Percentiles rank a stretch among this genome's conserved stretches.
These are phyloP conservation scores for Primulina huaijiensis DNA, from an alignment of 257 asterid species.

Conservation along the genomic window DNA sequence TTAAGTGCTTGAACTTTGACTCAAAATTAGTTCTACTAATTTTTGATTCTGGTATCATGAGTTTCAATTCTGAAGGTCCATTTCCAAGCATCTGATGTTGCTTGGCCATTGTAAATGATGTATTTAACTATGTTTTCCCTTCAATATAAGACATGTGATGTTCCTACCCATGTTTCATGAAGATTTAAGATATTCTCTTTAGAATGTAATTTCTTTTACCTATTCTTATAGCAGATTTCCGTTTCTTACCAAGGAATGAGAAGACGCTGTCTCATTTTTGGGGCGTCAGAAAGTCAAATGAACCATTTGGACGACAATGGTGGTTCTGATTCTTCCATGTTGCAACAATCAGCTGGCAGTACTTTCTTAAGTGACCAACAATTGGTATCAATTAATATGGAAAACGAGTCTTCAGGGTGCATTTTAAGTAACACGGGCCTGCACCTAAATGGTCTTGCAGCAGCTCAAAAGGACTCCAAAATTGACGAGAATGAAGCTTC, in stretches of 20 bases:
- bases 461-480: slow-evolving; percentile 59
- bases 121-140: too few species aligned
- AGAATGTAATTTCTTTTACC: slow-evolving; percentile 3
- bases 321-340: slow-evolving; percentile 40
- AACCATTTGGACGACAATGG: slow-evolving; percentile 49
- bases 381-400: slow-evolving; percentile 26
- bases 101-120: too few species aligned
- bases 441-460: slow-evolving; percentile 81
- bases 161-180: background rate
- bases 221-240: slow-evolving; percentile 52
- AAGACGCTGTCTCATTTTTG: slow-evolving; percentile 85
- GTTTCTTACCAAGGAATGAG: slow-evolving; percentile 81
- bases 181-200: background rate
- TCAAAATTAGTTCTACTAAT: background rate
- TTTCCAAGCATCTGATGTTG: background rate
- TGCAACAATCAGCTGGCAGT: slow-evolving; percentile 39
- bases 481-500: slow-evolving; percentile 46
- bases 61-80: background rate
- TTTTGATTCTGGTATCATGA: background rate
- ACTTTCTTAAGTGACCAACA: slow-evolving; percentile 36
- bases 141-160: too few species aligned
- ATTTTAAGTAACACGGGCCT: slow-evolving; percentile 79
- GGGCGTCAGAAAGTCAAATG: slow-evolving; percentile 61
- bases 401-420: slow-evolving; percentile 43
- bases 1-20: background rate